Base-by-base conservation (phyloP, 768 basidiomycete species). In the Trametes sanguinea region DNA sequence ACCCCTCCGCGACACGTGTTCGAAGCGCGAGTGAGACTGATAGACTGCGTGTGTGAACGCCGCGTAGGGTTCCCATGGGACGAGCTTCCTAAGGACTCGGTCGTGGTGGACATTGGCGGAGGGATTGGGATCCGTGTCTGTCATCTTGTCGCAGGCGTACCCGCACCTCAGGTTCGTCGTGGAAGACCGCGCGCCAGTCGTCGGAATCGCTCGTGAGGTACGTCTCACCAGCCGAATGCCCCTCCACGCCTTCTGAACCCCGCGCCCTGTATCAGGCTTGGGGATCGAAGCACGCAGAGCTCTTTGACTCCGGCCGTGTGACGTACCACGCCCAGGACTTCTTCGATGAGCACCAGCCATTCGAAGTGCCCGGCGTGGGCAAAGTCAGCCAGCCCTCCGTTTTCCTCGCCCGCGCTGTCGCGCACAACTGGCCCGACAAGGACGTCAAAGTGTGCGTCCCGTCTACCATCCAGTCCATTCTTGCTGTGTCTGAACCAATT, bases 171-270 rank as follows among this genome's bases (percentile, higher is more conserved):
- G 51, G 17, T 64, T 65, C 54, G 50, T 63, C n/a, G 61, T 68
- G 6, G 59, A 68, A 32, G 67, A 68, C 48, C 45, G 64, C 35
- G 53, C 51, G 14, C 47, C 27, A 2, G 50, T 56, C 33, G 57
- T 62, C 42, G 75, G 75, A 33, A 79, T 85, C 63, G 84, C 81
- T 5, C 60, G 61, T 10, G 61, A 65, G 60, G 68, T 74, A 54
- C 9, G 56, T 45, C 14, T 5, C 14, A 3, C 27, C 3, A 17
- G 6, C 6, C n/a, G 42, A 8, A 9, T 14, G 9, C 10, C 5
- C 42, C n/a, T 14, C 8, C n/a, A 1, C 27, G 33, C 1, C 35
- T 29, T 33, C 4, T 33, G 29, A 29, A 56, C 29, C 6, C 29
- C 13, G 22, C 3, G 8, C 16, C 17, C 8, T 22, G 11, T 8